Evolutionary conservation across 192 early-diverging fungal species (phyloP).

Genomic region (Coemansia sp.): DNA sequence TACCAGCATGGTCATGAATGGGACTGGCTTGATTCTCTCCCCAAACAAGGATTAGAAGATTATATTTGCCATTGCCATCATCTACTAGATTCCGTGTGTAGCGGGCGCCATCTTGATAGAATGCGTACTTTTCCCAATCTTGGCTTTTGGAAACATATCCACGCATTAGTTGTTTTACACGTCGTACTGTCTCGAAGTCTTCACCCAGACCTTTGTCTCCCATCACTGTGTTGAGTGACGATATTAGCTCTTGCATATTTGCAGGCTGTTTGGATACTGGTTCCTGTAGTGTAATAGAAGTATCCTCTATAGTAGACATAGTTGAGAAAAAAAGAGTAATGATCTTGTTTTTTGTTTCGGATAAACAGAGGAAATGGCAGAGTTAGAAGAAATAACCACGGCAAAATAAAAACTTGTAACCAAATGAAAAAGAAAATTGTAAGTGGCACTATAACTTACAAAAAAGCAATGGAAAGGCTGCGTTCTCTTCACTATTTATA

Average conservation of each 20-base stretch:
- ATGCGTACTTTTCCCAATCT: slow-evolving; percentile 76
- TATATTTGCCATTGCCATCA: slow-evolving; percentile 89
- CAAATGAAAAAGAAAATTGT: too few relatives aligned
- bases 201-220: slow-evolving; percentile 38
- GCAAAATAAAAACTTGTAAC: too few relatives aligned
- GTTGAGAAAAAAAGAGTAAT: too few relatives aligned
- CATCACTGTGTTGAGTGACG: slow-evolving; percentile 35
- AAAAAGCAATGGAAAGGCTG: too few relatives aligned
- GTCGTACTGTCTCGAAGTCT: slow-evolving; percentile 23
- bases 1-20: slow-evolving; percentile 87
- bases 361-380: too few relatives aligned
- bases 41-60: slow-evolving; percentile 90
- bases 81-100: slow-evolving; percentile 91
- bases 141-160: slow-evolving; percentile 62
- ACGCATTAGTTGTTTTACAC: slow-evolving; percentile 60
- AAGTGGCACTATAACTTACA: too few relatives aligned
- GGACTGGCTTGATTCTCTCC: slow-evolving; percentile 69
- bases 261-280: too few relatives aligned
- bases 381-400: too few relatives aligned
- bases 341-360: too few relatives aligned
- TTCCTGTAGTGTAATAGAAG: too few relatives aligned
- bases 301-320: slow-evolving; percentile 3
- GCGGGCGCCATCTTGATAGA: slow-evolving; percentile 64
- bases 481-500: too few relatives aligned
- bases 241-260: slow-evolving; percentile 42